Conservation (phyloP, 768 basidiomycete genomes). For the Lentinula boryana region DNA sequence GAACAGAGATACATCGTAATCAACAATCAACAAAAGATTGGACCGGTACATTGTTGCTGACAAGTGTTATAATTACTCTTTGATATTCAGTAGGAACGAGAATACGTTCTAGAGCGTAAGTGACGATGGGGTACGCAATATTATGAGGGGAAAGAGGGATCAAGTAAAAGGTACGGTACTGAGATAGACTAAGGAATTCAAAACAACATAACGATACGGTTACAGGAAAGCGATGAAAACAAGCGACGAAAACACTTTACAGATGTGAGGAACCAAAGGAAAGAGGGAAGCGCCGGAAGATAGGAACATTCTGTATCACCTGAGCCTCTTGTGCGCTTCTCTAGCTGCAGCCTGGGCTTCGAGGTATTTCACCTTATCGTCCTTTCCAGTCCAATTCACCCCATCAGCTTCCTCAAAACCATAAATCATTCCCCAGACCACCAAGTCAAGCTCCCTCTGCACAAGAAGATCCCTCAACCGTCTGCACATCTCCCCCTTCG, state of each 20-base stretch:
- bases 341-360: not conserved
- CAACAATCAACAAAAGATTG: too few relatives aligned
- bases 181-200: not conserved
- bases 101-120: too few relatives aligned
- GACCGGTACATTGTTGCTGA: too few relatives aligned
- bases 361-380: not conserved
- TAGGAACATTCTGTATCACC: not conserved
- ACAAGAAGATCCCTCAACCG: slow-evolving; percentile 41
- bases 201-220: not conserved
- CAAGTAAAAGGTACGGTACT: not conserved
- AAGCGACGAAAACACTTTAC: not conserved
- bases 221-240: not conserved
- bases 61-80: too few relatives aligned
- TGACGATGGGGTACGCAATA: too few relatives aligned
- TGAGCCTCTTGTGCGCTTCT: not conserved
- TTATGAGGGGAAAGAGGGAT: not conserved
- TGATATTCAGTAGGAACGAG: too few relatives aligned
- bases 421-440: slow-evolving; percentile 40
- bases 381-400: not conserved
- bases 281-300: not conserved
- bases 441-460: slow-evolving; percentile 41
- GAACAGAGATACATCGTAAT: too few relatives aligned
- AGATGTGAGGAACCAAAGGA: not conserved
- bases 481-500: slow-evolving; percentile 41
- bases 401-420: slow-evolving; percentile 8